Percentiles rank a stretch among this genome's conserved stretches.
phyloP scores from a whole-genome alignment of 345 rosid genomes.

The Leavenworthia alabamica region DNA sequence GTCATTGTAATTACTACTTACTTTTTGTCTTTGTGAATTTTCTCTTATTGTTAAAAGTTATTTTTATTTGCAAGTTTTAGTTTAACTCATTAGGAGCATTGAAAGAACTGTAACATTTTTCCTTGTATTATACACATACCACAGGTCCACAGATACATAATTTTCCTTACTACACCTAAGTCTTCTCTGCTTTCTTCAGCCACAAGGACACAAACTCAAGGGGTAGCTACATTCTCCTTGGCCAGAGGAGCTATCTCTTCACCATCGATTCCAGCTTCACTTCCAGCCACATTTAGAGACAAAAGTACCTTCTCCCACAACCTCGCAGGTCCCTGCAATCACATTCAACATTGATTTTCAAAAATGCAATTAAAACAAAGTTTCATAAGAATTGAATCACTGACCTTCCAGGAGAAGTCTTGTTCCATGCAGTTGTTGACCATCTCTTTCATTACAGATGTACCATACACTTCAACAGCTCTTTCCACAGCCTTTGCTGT shows the following conservation, averaged over 20 bases:
- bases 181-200: not conserved
- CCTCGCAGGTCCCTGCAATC: slow-evolving; percentile 67
- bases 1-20: slow-evolving; percentile 8
- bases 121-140: not conserved
- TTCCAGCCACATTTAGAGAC: slow-evolving; percentile 48
- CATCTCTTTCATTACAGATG: slow-evolving; percentile 63
- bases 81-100: not conserved
- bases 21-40: not conserved
- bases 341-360: not conserved
- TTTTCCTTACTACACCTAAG: slow-evolving; percentile 13
- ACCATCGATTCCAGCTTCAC: slow-evolving; percentile 62
- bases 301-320: slow-evolving; percentile 68
- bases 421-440: slow-evolving; percentile 80
- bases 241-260: slow-evolving; percentile 87
- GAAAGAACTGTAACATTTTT: not conserved
- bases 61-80: not conserved
- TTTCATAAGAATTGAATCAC: slow-evolving; percentile 10
- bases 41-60: not conserved
- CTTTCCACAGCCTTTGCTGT: slow-evolving; percentile 46
- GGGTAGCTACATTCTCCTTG: slow-evolving; percentile 75
- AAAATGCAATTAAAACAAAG: not conserved
- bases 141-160: not conserved
- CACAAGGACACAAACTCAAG: slow-evolving; percentile 32
- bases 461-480: slow-evolving; percentile 56
- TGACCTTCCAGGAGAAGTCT: slow-evolving; percentile 95